These are phyloP conservation scores for Cytospora paraplurivora DNA, from an alignment of 2,329 filamentous ascomycete genomes.

Conservation along the genomic window DNA sequence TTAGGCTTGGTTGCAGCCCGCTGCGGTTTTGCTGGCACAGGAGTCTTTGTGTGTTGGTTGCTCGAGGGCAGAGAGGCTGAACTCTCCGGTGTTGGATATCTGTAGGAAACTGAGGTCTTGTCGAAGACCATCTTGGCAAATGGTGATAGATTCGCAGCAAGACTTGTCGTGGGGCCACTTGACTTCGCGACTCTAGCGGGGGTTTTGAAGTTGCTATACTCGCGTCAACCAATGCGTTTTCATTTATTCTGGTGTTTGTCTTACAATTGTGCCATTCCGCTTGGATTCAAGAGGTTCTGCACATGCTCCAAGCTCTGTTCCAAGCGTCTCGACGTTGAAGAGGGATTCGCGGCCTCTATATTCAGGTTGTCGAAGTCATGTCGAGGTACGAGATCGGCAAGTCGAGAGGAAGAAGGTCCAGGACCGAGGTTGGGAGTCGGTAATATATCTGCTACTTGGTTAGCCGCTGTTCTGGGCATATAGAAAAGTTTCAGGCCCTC, in stretches of 20 bases:
- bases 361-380: slow-evolving; percentile 70
- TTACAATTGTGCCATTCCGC: slow-evolving; percentile 71
- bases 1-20: slow-evolving; percentile 28
- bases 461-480: not conserved
- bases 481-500: slow-evolving; percentile 30
- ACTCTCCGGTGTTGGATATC: slow-evolving; percentile 43
- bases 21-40: slow-evolving; percentile 28
- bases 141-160: slow-evolving; percentile 51
- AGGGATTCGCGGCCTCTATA: slow-evolving; percentile 62
- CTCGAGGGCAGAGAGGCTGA: slow-evolving; percentile 35
- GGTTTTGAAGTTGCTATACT: slow-evolving; percentile 58
- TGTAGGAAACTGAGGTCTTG: slow-evolving; percentile 44
- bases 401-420: slow-evolving; percentile 53
- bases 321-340: slow-evolving; percentile 64
- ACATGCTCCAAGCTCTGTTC: slow-evolving; percentile 75
- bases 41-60: slow-evolving; percentile 36
- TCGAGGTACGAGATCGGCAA: slow-evolving; percentile 54
- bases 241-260: slow-evolving; percentile 30
- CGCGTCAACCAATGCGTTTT: slow-evolving; percentile 35
- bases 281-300: slow-evolving; percentile 70
- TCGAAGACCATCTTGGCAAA: slow-evolving; percentile 53
- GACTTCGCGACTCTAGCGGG: slow-evolving; percentile 42
- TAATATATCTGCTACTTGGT: slow-evolving; percentile 59
- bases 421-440: slow-evolving; percentile 64
- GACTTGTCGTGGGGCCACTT: slow-evolving; percentile 34